Evolutionary conservation across 1,139 yeast genomes (phyloP), one percentile per base, ranked within the genome.

Genomic region (Hyphopichia khmerensis): DNA sequence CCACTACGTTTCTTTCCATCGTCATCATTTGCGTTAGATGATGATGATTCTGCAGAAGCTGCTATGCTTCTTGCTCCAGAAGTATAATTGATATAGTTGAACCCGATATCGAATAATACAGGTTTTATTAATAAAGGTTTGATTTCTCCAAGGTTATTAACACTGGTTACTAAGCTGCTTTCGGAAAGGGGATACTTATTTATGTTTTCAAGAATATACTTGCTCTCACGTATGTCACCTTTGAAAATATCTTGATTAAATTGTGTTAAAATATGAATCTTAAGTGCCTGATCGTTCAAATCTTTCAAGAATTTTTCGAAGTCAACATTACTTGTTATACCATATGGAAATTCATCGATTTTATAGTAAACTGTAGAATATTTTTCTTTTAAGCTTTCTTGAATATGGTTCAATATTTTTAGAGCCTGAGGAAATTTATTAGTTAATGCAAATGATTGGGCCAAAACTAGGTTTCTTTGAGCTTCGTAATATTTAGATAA

Each of bases 21-120:
- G 5, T 50, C 55, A 6, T 48, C 43, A 24, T 42, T 41, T 7
- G 49, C 48, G 3, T 49, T 44, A 10, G 43, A 36, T 10, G 51
- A 39, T 31, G 33, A 43, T 5, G 18, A n/a, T 19, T 4, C 3
- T n/a, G 42, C 39, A 11, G 44, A 34, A 21, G 24, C 24, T 21
- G 24, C 24, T 21, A 21, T 21, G 15, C 55, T 43, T 10, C 60
- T 49, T 38, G 50, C 38, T 36, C 52, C 73, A 56, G 33, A 17
- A 4, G 32, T 18, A 27, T 82, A 82, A 38, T 74, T 71, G 41
- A 91, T 78, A 57, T 87, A 90, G 60, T 90, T 90, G 69, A 73
- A 90, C 0, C 95, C 97, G 55, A 88, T 73, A 60, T 91, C 98
- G 57, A 89, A 91, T 55, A 90, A 77, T 8, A 90, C 96, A 0